phyloP scores from a whole-genome alignment of 75 land plant genomes.

The Gnetum montanum region DNA sequence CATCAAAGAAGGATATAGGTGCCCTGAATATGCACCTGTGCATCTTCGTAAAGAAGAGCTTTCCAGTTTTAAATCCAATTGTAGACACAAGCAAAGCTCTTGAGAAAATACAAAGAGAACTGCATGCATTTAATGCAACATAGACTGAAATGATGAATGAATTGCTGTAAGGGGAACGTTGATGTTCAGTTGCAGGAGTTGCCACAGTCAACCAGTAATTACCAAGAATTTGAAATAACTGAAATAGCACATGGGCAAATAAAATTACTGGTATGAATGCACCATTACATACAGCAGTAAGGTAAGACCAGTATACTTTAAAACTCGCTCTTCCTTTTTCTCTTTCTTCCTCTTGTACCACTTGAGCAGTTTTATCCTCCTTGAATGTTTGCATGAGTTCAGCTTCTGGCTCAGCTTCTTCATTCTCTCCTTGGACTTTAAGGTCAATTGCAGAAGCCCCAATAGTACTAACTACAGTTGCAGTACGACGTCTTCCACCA shows the following conservation, averaged over 20 bases:
- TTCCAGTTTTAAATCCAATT: conserved; percentile 58
- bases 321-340: conserved; percentile 60
- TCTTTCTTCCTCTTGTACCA: conserved; percentile 66
- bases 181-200: conserved; percentile 50
- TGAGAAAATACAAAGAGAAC: conserved; percentile 50
- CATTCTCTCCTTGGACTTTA: conserved; percentile 8
- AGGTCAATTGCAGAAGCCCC: not conserved
- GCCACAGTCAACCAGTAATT: conserved; percentile 99
- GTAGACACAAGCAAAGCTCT: conserved; percentile 40
- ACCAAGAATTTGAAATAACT: conserved; percentile 63
- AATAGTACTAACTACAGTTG: too few species aligned
- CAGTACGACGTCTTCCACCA: too few species aligned
- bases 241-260: conserved; percentile 57
- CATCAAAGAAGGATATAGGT: conserved; percentile 94
- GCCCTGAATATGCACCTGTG: conserved; percentile 66
- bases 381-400: too few species aligned
- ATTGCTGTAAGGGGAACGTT: conserved; percentile 19
- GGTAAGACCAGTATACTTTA: conserved; percentile 74
- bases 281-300: conserved; percentile 53
- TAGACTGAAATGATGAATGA: conserved; percentile 48
- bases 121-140: conserved; percentile 49
- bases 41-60: conserved; percentile 55
- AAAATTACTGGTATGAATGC: conserved; percentile 45
- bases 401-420: conserved; percentile 6
- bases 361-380: conserved; percentile 30